These are phyloP conservation scores for Phtheirospermum japonicum DNA, from an alignment of 257 asterid species.

Conservation along the genomic window DNA sequence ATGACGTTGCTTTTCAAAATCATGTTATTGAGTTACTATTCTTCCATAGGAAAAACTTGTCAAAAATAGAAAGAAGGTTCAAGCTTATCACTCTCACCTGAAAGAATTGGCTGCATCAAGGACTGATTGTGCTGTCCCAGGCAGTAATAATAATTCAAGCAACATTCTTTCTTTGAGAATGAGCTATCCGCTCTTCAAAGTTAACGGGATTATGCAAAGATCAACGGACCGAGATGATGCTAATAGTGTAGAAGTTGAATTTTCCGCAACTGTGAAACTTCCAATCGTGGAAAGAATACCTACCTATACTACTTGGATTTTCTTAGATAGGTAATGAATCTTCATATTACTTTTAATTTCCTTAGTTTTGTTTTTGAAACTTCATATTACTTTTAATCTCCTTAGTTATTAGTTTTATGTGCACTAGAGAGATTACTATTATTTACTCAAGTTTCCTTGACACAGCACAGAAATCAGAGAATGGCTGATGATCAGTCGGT, in stretches of 20 bases:
- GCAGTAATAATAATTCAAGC: constrained; percentile 39
- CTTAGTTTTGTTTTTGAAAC: neutral
- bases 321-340: constrained; percentile 61
- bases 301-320: constrained; percentile 92
- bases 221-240: constrained; percentile 55
- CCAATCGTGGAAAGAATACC: constrained; percentile 70
- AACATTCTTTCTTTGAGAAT: constrained; percentile 60
- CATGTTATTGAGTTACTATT: constrained; percentile 22
- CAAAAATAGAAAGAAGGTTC: constrained; percentile 49
- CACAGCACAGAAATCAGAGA: constrained; percentile 87
- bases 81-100: constrained; percentile 45
- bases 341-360: constrained; percentile 4
- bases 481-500: constrained; percentile 98
- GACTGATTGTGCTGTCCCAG: constrained; percentile 34
- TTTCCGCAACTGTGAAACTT: constrained; percentile 57
- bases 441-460: constrained; percentile 43
- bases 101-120: constrained; percentile 53
- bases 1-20: constrained; percentile 22
- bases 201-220: constrained; percentile 49
- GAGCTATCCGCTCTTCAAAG: constrained; percentile 57
- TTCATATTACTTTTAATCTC: constrained; percentile 1
- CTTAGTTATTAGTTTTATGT: constrained; percentile 7
- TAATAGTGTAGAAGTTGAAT: constrained; percentile 57
- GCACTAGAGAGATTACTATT: constrained; percentile 21
- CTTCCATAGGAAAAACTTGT: constrained; percentile 54